A percentile compares a stretch with the other conserved stretches of the same genome.
phyloP scores from a whole-genome alignment of 371 early-diverging fungal species.

The Mucor saturninus region DNA sequence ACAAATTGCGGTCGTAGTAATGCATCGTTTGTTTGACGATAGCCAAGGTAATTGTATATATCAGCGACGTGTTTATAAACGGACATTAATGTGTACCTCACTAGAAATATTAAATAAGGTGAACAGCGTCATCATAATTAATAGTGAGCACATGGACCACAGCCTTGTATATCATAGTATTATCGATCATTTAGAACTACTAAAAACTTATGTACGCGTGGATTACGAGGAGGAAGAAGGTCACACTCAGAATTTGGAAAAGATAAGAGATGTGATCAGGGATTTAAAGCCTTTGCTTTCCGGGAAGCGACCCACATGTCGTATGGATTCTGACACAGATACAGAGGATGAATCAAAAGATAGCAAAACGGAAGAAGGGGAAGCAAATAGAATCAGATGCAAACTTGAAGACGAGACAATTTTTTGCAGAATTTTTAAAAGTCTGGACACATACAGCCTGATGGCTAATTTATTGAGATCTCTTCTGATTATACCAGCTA shows the following conservation, averaged over 20 bases:
- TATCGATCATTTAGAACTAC: neutral
- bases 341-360: too few relatives aligned
- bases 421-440: slow-evolving; percentile 37
- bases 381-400: neutral
- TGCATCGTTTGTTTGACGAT: slow-evolving; percentile 56
- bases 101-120: slow-evolving; percentile 39
- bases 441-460: slow-evolving; percentile 32
- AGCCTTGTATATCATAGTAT: neutral
- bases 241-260: too few relatives aligned
- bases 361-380: neutral
- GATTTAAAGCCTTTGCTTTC: neutral
- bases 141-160: neutral
- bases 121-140: neutral
- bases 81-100: neutral
- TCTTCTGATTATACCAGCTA: slow-evolving; percentile 35
- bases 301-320: neutral
- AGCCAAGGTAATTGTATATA: slow-evolving; percentile 37
- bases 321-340: too few relatives aligned
- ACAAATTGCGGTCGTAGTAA: slow-evolving; percentile 48
- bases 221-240: neutral
- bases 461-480: slow-evolving; percentile 29
- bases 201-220: neutral
- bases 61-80: neutral
- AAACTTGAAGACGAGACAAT: slow-evolving; percentile 7
- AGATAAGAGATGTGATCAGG: too few relatives aligned